Percentiles rank a stretch among this genome's conserved stretches.
Evolutionary conservation across 2,329 filamentous ascomycete species (phyloP).

Genomic region (Epichloe scottii): DNA sequence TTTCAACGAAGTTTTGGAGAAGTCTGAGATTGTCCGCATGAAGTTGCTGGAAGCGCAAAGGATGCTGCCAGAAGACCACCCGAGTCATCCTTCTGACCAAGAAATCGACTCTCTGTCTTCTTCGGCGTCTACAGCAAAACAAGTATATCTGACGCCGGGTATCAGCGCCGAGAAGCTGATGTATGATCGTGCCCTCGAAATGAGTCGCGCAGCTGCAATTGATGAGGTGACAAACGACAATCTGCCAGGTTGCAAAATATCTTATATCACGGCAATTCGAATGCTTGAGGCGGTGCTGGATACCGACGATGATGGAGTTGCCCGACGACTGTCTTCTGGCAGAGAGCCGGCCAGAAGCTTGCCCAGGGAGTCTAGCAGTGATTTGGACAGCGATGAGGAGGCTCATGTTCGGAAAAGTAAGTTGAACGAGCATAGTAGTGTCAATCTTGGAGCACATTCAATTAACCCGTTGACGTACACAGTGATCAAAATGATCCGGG

Average conservation of each 20-base stretch:
- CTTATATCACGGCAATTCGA: constrained; percentile 83
- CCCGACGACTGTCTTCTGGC: constrained; percentile 21
- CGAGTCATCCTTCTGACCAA: constrained; percentile 73
- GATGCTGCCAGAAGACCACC: constrained; percentile 70
- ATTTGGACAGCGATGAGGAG: constrained; percentile 56
- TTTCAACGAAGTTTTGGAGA: constrained; percentile 95
- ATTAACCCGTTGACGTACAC: constrained; percentile 12
- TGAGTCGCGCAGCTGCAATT: constrained; percentile 89
- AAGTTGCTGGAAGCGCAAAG: constrained; percentile 80
- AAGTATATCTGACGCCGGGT: constrained; percentile 73
- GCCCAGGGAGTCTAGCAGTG: constrained; percentile 23
- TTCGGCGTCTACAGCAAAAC: constrained; percentile 56
- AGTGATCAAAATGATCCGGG: constrained; percentile 53
- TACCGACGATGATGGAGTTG: constrained; percentile 50
- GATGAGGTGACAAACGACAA: constrained; percentile 93
- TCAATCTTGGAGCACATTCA: neutral
- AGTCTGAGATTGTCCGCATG: constrained; percentile 84
- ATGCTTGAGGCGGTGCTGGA: constrained; percentile 95
- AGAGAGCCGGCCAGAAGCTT: constrained; percentile 29
- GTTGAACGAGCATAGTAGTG: constrained; percentile 13
- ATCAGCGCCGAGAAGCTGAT: constrained; percentile 94
- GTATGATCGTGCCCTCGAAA: constrained; percentile 94
- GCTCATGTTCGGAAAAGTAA: constrained; percentile 61
- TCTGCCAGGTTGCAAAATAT: constrained; percentile 74
- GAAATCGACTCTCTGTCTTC: constrained; percentile 44